Percentiles rank a stretch among this genome's conserved stretches.
Evolutionary conservation across 306 rosid genomes (phyloP).

Genomic region (Pterocarpus santalinus): DNA sequence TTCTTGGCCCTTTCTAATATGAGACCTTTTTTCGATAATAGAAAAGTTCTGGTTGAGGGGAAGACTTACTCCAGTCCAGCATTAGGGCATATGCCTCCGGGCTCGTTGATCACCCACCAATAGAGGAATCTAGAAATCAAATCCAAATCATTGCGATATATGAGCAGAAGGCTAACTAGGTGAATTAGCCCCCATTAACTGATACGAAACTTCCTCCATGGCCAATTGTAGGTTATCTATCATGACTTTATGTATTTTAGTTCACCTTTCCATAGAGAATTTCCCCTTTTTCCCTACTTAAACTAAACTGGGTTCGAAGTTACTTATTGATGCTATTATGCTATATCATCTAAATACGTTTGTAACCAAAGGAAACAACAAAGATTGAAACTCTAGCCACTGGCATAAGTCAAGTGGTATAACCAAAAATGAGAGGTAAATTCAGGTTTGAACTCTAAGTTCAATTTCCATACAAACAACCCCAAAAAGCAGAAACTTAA

Average conservation of each 20-base stretch:
- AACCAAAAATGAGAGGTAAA: not conserved
- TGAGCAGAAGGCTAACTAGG: no score
- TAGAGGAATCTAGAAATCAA: no score
- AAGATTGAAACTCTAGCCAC: not conserved
- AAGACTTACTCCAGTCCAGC: no score
- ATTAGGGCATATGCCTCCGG: no score
- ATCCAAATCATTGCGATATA: no score
- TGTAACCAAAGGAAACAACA: slow-evolving; percentile 2
- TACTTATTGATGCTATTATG: not conserved
- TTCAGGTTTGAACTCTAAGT: not conserved
- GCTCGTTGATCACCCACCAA: no score
- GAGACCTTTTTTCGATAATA: no score
- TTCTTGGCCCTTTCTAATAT: not conserved
- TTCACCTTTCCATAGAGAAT: not conserved
- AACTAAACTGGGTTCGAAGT: not conserved
- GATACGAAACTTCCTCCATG: no score
- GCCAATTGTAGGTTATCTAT: not conserved
- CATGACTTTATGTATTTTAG: not conserved
- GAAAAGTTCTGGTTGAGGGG: no score
- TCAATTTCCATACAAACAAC: not conserved
- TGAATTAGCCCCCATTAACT: no score
- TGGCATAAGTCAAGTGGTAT: not conserved
- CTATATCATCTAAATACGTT: not conserved
- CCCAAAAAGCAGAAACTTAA: not conserved
- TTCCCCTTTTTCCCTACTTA: not conserved